Conservation (phyloP, 2,329 filamentous ascomycete species). For the Ambrosiella cleistominuta region DNA sequence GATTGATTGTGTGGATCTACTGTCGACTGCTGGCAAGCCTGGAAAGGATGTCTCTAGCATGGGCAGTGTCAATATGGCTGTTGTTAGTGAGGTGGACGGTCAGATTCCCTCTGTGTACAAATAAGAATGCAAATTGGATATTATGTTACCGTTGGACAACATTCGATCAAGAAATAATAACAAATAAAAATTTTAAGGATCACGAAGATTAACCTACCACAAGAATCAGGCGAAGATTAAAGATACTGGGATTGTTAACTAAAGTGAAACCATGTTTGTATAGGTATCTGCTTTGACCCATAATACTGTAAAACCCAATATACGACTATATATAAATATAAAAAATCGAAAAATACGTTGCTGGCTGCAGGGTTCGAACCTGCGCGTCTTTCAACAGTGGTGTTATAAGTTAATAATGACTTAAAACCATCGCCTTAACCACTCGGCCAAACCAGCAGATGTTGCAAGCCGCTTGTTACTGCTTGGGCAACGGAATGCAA, state of each 20-base stretch:
- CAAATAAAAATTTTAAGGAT: too few relatives aligned
- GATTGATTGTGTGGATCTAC: constrained; percentile 46
- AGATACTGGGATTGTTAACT: too few relatives aligned
- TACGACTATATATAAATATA: too few relatives aligned
- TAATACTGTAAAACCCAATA: too few relatives aligned
- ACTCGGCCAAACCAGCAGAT: constrained; percentile 11
- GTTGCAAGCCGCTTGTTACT: not conserved
- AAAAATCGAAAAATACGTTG: not conserved
- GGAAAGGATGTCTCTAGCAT: constrained; percentile 24
- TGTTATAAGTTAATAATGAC: constrained; percentile 4
- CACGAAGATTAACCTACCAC: too few relatives aligned
- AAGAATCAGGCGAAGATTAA: too few relatives aligned
- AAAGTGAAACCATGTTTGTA: too few relatives aligned
- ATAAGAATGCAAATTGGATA: not conserved
- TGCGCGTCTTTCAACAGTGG: constrained; percentile 11
- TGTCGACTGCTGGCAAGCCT: constrained; percentile 30
- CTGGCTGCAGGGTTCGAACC: constrained; percentile 12
- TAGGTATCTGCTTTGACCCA: too few relatives aligned
- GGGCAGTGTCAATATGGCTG: constrained; percentile 39
- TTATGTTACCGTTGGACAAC: not conserved
- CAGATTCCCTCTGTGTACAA: constrained; percentile 24
- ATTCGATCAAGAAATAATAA: not conserved
- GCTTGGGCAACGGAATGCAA: not conserved
- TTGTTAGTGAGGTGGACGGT: constrained; percentile 35
- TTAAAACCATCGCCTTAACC: constrained; percentile 13